Evolutionary conservation across 2,329 filamentous ascomycete species (phyloP), one percentile per base, ranked within the genome.

Genomic region (Waltergamsia citrina): DNA sequence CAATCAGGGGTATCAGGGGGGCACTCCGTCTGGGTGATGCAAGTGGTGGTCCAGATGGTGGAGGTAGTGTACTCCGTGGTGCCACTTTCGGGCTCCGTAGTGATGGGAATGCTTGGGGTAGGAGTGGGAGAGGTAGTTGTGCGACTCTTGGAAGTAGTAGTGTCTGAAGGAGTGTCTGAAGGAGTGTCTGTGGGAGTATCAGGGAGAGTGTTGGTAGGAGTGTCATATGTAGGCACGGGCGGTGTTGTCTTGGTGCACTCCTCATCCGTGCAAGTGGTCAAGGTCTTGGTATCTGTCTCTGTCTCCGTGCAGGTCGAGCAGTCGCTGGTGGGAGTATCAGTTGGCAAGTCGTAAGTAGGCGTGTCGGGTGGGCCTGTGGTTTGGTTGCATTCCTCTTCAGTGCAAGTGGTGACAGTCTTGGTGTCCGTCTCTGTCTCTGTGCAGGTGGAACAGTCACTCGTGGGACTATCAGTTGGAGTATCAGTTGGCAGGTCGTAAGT

Each of bases 131-230:
- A 27, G 12, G 25, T 27, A 12, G 25, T 27, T 6, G 7, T 14
- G 26, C 7, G 14, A 15, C 6, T 25, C 18, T 7, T 25, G 18
- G 25, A 14, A 17, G 48, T 47, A 35, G 48, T 48, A 15, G 34
- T 28, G 12, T 29, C 31, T 25, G 44, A 32, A 7, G 54, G 51
- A 34, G 51, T 44, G 22, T 51, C 54, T 31, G 28, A 24, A 31
- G 17, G 15, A 17, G 20, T 12, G 28, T 34, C 29, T 11, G 35
- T 19, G 19, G 41, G 43, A 31, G 38, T 45, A 22, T 37, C 42
- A n/a, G 40, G 38, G 9, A 17, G 21, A 11, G 28, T 84, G 30
- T 15, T 22, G 16, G 34, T 23, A 3, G 28, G 15, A 8, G 31
- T 19, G 29, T 11, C 14, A 8, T 24, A 25, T 16, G 32, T n/a